Conservation (phyloP, 805 yeast genomes). For the Candida manassasensis region DNA sequence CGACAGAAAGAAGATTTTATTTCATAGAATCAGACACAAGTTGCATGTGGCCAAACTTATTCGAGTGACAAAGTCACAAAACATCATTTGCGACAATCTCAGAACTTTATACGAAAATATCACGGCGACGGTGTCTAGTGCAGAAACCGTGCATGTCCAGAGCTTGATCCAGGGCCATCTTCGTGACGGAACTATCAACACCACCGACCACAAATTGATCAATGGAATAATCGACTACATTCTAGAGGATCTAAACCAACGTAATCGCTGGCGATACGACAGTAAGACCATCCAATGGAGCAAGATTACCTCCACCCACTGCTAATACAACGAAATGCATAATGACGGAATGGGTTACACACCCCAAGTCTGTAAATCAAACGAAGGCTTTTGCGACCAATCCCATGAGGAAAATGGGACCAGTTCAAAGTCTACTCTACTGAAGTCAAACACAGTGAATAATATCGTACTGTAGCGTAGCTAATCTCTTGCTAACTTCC, state of each 20-base stretch:
- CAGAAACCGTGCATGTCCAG: neutral
- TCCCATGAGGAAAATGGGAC: too few relatives aligned
- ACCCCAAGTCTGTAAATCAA: too few relatives aligned
- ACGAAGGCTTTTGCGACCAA: too few relatives aligned
- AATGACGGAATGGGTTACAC: too few relatives aligned
- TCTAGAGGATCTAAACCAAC: slow-evolving; percentile 11
- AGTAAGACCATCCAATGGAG: slow-evolving; percentile 15
- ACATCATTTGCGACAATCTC: slow-evolving; percentile 15
- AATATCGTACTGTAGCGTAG: too few relatives aligned
- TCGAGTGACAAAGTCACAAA: slow-evolving; percentile 19
- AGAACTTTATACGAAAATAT: slow-evolving; percentile 10
- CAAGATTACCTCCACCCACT: neutral
- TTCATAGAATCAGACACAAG: slow-evolving; percentile 24
- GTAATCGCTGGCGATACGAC: slow-evolving; percentile 23
- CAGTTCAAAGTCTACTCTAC: too few relatives aligned
- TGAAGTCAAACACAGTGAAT: too few relatives aligned
- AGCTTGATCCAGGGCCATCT: neutral
- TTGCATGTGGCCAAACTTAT: slow-evolving; percentile 21
- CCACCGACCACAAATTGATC: slow-evolving; percentile 8
- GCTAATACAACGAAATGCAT: too few relatives aligned
- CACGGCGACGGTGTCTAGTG: neutral
- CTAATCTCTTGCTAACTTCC: too few relatives aligned
- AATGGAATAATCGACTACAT: slow-evolving; percentile 25
- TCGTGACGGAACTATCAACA: neutral
- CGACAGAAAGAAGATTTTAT: slow-evolving; percentile 12